Base-by-base conservation (phyloP, 2,329 filamentous ascomycete species). In the Rasamsonia emersonii region DNA sequence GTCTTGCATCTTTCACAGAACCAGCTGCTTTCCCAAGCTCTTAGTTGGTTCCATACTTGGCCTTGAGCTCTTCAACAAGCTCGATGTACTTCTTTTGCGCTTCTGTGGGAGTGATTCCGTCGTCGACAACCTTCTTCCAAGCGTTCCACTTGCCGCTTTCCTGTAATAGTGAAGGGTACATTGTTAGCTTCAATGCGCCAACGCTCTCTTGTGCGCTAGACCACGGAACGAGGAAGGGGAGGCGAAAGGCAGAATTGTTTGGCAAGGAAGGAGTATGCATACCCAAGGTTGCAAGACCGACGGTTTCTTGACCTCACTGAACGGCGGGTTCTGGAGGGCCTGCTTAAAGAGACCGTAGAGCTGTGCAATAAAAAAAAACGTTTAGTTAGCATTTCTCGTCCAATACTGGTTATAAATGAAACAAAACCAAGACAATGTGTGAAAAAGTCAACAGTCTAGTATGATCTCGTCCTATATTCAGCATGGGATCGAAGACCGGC, bases 1-100 rank as follows among this genome's bases (percentile, higher is more conserved):
- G 26, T 40, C 16, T 28, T 32, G 36, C 28, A 28, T 37, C 14
- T 27, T 37, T 41, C 39, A 31, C 33, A 10, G 29, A 25, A 11
- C 9, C n/a, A 21, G 30, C 37, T 9, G 13, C n/a, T 21, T 21
- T 11, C 9, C 21, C 13, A n/a, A 30, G n/a, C n/a, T 28, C 7
- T 21, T 31, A 29, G 3, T 32, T 15, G 16, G 44, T 45, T 8
- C 79, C 81, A 60, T 79, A 74, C 57, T 73, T 73, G 38, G 51
- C 61, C 73, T 91, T 86, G 53, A 93, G 62, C 50, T 67, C 58
- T 61, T 86, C 77, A 43, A 91, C 76, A 40, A 80, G 65, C 46
- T 70, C 67, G 49, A 93, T 73, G 64, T 94, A 95, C 53, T 73
- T 66, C 56, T 75, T 69, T 73, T 93, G 81, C 13, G 86, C 86